phyloP scores from a whole-genome alignment of 2,329 filamentous ascomycete species.

The Cordyceps farinosa region DNA sequence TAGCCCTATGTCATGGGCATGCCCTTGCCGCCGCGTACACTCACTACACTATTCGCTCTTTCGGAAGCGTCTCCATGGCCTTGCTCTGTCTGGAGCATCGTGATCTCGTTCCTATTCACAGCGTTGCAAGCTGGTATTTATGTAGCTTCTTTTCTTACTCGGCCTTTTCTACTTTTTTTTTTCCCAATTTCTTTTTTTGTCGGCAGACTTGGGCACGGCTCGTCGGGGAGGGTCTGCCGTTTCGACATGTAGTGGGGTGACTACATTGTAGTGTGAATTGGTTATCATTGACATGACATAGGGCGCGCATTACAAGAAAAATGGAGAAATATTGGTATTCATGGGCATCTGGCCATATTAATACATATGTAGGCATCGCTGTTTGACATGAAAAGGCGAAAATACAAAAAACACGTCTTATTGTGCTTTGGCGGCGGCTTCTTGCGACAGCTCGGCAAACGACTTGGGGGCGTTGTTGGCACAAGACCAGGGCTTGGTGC shows the following conservation, averaged over 20 bases:
- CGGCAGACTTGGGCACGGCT: not conserved
- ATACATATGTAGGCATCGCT: slow-evolving; percentile 11
- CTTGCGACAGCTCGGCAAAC: not conserved
- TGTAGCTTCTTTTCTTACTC: too few species aligned
- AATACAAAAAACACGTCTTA: not conserved
- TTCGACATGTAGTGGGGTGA: not conserved
- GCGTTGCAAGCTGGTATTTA: too few species aligned
- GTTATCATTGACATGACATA: not conserved
- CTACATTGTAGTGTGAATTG: too few species aligned
- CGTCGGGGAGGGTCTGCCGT: not conserved
- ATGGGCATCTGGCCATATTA: slow-evolving; percentile 6
- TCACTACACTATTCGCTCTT: too few species aligned
- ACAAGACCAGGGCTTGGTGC: slow-evolving; percentile 36
- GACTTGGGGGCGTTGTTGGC: slow-evolving; percentile 11
- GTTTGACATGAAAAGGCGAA: not conserved
- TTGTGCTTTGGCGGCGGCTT: not conserved
- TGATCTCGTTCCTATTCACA: too few species aligned
- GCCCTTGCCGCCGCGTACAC: too few species aligned
- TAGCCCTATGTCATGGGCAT: too few species aligned
- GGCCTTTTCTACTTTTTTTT: too few species aligned
- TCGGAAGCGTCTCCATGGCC: too few species aligned
- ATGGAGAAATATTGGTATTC: slow-evolving; percentile 4
- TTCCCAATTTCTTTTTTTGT: too few species aligned
- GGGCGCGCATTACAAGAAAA: not conserved
- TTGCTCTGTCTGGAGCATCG: too few species aligned